Conservation (phyloP, 441 rosid species). For the Populus hybrid region DNA sequence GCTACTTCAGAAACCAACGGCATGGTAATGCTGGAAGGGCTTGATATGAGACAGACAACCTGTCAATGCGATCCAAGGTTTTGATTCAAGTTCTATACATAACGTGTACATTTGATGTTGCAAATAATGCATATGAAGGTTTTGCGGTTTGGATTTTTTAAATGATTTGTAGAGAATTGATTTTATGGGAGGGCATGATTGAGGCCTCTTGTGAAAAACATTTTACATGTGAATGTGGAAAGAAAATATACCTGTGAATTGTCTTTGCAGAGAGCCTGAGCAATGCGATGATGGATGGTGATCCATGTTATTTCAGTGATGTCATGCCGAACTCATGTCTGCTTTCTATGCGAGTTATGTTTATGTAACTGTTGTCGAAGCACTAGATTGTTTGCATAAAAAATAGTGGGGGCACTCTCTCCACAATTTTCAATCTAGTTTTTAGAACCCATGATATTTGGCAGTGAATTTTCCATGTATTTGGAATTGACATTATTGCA, state of each 20-base stretch:
- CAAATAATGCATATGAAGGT: constrained; percentile 34
- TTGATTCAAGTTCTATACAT: constrained; percentile 27
- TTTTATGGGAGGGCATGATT: constrained; percentile 28
- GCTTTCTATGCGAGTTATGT: background rate
- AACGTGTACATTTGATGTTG: constrained; percentile 40
- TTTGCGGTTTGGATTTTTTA: constrained; percentile 22
- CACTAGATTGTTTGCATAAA: background rate
- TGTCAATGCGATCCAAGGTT: constrained; percentile 22
- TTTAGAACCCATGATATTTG: background rate
- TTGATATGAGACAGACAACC: constrained; percentile 32
- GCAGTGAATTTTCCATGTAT: no score
- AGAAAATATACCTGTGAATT: constrained; percentile 16
- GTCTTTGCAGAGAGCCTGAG: constrained; percentile 15
- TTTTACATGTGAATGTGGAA: constrained; percentile 23
- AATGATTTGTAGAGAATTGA: constrained; percentile 28
- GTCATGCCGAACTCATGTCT: background rate
- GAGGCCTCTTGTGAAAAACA: constrained; percentile 18
- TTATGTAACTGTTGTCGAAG: background rate
- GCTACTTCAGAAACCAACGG: constrained; percentile 75
- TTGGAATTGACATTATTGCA: no score
- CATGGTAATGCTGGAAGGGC: constrained; percentile 67
- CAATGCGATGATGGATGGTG: constrained; percentile 1
- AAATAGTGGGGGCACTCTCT: background rate
- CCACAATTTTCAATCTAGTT: background rate
- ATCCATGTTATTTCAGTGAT: background rate